phyloP scores from a whole-genome alignment of 176 grass and related monocot species.

The Phragmites australis region DNA sequence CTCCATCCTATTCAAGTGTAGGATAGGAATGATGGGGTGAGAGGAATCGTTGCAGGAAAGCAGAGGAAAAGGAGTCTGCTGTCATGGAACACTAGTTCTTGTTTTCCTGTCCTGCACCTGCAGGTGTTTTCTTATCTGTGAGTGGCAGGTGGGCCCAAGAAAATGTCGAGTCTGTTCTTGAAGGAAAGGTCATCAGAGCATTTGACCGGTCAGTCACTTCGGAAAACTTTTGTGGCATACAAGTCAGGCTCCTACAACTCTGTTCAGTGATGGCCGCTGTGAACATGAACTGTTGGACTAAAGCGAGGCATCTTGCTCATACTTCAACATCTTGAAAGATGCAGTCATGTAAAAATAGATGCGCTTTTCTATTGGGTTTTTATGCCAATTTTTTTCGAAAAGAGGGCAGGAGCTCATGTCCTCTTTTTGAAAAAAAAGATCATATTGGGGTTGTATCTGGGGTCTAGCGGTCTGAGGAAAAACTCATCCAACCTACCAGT shows the following conservation, averaged over 20 bases:
- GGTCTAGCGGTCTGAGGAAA: too few species aligned
- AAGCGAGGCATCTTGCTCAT: neutral
- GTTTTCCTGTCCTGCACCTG: conserved; percentile 31
- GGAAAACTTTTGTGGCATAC: conserved; percentile 11
- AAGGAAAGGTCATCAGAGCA: conserved; percentile 16
- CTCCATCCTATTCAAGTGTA: neutral
- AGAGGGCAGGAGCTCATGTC: too few species aligned
- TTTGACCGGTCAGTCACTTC: conserved; percentile 36
- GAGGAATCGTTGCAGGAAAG: conserved; percentile 43
- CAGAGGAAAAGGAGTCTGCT: conserved; percentile 29
- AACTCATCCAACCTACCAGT: too few species aligned
- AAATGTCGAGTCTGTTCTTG: conserved; percentile 5
- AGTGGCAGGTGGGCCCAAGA: neutral
- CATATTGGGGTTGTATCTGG: too few species aligned
- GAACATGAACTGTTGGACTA: neutral
- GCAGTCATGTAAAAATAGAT: neutral
- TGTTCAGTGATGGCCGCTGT: neutral
- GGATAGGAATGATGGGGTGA: conserved; percentile 35
- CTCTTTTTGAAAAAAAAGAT: too few species aligned
- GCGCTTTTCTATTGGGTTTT: too few species aligned
- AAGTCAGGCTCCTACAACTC: neutral
- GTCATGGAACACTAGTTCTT: conserved; percentile 42
- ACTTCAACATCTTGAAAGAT: neutral
- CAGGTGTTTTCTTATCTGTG: neutral
- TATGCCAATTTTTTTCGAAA: too few species aligned